phyloP scores from a whole-genome alignment of 202 grass and related monocot species.

The Carex arenaria region DNA sequence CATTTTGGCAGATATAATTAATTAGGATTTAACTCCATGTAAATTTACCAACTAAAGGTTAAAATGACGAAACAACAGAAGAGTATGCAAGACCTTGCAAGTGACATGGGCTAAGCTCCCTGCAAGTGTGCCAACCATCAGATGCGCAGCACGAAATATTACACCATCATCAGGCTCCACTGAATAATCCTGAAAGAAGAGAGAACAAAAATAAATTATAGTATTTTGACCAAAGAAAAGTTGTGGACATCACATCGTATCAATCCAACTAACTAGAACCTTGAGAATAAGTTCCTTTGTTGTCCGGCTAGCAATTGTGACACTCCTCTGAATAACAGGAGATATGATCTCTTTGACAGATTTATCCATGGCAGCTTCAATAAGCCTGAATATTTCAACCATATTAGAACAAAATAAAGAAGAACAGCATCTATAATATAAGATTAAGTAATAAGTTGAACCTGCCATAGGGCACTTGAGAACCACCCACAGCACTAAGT shows the following conservation, averaged over 20 bases:
- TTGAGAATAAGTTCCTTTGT: conserved; percentile 97
- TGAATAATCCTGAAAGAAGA: conserved; percentile 66
- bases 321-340: conserved; percentile 96
- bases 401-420: conserved; percentile 4
- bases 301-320: conserved; percentile 95
- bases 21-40: background rate
- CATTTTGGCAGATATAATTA: background rate
- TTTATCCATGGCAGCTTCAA: conserved; percentile 89
- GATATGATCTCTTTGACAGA: conserved; percentile 90
- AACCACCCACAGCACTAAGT: conserved; percentile 66
- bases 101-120: conserved; percentile 98
- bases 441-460: conserved; percentile 26
- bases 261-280: conserved; percentile 35
- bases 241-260: background rate
- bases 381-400: conserved; percentile 46
- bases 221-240: background rate
- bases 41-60: background rate
- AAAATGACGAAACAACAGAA: conserved; percentile 14
- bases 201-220: background rate
- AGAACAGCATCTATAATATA: background rate
- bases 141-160: conserved; percentile 71
- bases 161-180: conserved; percentile 77
- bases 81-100: conserved; percentile 64
- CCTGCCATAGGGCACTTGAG: conserved; percentile 79
- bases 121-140: conserved; percentile 96